Evolutionary conservation across 129 eudicot species (phyloP).

Genomic region (Centaurea solstitialis): DNA sequence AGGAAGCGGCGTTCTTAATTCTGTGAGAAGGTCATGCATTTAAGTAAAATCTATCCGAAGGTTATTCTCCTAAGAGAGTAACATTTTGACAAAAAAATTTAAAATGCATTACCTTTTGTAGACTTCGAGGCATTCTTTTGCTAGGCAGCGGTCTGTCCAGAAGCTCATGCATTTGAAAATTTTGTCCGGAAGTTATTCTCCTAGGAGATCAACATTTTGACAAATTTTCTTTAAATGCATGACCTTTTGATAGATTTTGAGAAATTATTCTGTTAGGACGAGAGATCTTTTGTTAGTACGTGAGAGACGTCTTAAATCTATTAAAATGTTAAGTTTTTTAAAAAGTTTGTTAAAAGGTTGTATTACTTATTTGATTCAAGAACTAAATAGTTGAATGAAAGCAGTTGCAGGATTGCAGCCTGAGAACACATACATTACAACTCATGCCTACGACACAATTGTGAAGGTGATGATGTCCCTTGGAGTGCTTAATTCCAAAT

Average conservation of each 20-base stretch:
- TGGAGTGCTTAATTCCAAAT: constrained; percentile 22
- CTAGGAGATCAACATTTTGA: no score
- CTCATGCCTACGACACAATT: constrained; percentile 29
- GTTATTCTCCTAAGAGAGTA: background rate
- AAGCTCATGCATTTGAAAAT: no score
- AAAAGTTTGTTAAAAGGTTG: background rate
- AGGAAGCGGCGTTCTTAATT: background rate
- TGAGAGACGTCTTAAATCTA: background rate
- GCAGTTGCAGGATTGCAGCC: constrained; percentile 73
- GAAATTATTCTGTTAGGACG: background rate
- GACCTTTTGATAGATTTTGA: background rate
- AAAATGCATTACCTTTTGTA: no score
- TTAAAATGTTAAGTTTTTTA: background rate
- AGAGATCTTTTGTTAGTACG: background rate
- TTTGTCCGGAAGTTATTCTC: no score
- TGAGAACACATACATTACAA: constrained; percentile 60
- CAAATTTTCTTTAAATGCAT: background rate
- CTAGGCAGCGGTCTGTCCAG: no score
- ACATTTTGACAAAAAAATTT: background rate
- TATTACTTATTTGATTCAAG: background rate
- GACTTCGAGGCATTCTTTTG: no score
- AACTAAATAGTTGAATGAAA: constrained; percentile 7
- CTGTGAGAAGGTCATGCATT: background rate
- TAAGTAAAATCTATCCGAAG: background rate
- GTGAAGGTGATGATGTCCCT: constrained; percentile 36